These are phyloP conservation scores for Aspergillus mulundensis DNA, from an alignment of 495 filamentous ascomycete species.

Conservation along the genomic window DNA sequence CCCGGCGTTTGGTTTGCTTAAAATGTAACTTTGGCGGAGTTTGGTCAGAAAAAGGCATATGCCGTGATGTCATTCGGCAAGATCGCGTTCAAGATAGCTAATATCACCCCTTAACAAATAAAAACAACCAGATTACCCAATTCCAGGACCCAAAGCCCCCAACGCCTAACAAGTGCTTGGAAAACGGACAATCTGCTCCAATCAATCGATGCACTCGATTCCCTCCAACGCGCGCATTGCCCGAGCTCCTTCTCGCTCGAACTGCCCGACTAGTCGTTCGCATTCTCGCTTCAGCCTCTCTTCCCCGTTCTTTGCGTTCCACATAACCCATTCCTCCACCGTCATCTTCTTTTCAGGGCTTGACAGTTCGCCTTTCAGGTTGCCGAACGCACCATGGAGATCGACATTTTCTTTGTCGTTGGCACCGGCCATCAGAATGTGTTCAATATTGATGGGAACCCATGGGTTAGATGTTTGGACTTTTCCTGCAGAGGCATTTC, in stretches of 20 bases:
- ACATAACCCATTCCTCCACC: constrained; percentile 86
- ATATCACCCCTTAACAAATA: constrained; percentile 9
- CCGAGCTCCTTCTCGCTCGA: constrained; percentile 75
- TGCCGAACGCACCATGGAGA: constrained; percentile 36
- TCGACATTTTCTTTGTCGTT: constrained; percentile 56
- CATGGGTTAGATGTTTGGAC: constrained; percentile 63
- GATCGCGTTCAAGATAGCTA: constrained; percentile 12
- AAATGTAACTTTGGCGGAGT: neutral
- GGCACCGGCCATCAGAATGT: constrained; percentile 46
- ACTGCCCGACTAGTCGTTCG: constrained; percentile 70
- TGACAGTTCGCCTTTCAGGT: constrained; percentile 56
- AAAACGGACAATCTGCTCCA: constrained; percentile 11
- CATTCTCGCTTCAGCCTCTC: constrained; percentile 73
- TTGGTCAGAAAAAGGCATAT: constrained; percentile 8
- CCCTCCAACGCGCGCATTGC: constrained; percentile 76
- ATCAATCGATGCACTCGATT: constrained; percentile 52
- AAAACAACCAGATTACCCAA: constrained; percentile 22
- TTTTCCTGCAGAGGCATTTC: constrained; percentile 49
- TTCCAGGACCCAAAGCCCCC: constrained; percentile 16
- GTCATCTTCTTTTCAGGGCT: constrained; percentile 83
- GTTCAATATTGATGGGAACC: constrained; percentile 66
- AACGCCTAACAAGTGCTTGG: constrained; percentile 16
- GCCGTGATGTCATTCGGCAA: constrained; percentile 14
- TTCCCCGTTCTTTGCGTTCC: constrained; percentile 75
- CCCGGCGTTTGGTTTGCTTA: constrained; percentile 11